Conservation (phyloP, 192 early-diverging fungal species). For the Backusella sp. region DNA sequence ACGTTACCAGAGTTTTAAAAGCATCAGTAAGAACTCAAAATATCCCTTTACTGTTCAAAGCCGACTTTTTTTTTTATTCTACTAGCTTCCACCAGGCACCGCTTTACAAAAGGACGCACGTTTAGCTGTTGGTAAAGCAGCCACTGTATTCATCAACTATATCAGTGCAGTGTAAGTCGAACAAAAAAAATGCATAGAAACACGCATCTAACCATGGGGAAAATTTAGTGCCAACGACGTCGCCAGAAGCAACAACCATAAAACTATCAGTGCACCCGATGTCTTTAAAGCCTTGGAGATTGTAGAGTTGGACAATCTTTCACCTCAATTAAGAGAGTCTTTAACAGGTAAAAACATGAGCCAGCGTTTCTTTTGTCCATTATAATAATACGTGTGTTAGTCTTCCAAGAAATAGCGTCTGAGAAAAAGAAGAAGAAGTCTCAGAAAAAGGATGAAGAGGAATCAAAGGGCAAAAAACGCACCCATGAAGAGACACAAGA, state of each 20-base stretch:
- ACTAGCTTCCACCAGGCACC: slow-evolving; percentile 48
- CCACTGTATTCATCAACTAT: slow-evolving; percentile 53
- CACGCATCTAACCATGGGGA: background rate
- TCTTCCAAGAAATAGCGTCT: slow-evolving; percentile 40
- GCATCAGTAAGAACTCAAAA: slow-evolving; percentile 31
- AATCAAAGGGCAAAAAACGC: slow-evolving; percentile 19
- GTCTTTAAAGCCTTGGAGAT: slow-evolving; percentile 49
- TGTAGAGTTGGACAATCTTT: slow-evolving; percentile 43
- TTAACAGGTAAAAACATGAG: slow-evolving; percentile 35
- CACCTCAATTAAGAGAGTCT: slow-evolving; percentile 38
- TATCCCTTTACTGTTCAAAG: background rate
- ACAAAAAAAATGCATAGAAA: no score
- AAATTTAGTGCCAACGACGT: slow-evolving; percentile 46
- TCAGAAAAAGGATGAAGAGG: slow-evolving; percentile 22
- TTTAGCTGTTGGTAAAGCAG: slow-evolving; percentile 49
- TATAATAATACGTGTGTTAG: slow-evolving; percentile 14
- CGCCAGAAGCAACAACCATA: slow-evolving; percentile 44
- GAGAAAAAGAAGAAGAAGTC: slow-evolving; percentile 38
- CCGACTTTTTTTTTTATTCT: background rate
- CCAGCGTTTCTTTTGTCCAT: no score
- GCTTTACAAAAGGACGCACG: slow-evolving; percentile 51
- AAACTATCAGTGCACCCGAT: slow-evolving; percentile 45
- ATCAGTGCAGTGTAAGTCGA: slow-evolving; percentile 42
- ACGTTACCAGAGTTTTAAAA: slow-evolving; percentile 46
- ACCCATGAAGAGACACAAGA: slow-evolving; percentile 21